Percentiles rank a stretch among this genome's conserved stretches.
phyloP scores from a whole-genome alignment of 1,284 basidiomycete genomes.

The Moesziomyces parantarcticus region DNA sequence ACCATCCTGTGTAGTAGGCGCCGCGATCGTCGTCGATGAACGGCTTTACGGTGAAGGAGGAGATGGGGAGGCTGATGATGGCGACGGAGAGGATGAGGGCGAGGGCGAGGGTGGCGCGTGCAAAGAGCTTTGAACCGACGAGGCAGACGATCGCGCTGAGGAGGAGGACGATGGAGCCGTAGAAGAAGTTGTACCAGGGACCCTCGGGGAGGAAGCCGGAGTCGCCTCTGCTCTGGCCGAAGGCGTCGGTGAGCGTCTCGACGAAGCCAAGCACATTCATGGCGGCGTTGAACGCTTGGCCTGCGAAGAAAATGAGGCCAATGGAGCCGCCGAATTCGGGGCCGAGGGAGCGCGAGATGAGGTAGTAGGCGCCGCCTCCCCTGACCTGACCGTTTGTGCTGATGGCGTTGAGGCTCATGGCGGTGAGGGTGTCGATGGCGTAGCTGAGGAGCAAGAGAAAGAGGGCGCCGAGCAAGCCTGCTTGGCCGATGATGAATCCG shows the following conservation, averaged over 20 bases:
- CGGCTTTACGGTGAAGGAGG: slow-evolving; percentile 57
- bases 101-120: slow-evolving; percentile 60
- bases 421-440: slow-evolving; percentile 64
- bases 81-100: slow-evolving; percentile 60
- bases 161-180: slow-evolving; percentile 62
- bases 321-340: slow-evolving; percentile 68
- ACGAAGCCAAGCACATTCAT: slow-evolving; percentile 67
- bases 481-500: slow-evolving; percentile 66
- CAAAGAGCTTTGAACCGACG: slow-evolving; percentile 63
- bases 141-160: slow-evolving; percentile 62
- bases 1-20: slow-evolving; percentile 65
- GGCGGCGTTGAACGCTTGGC: slow-evolving; percentile 65
- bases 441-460: slow-evolving; percentile 61
- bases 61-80: slow-evolving; percentile 63
- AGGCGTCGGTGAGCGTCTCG: slow-evolving; percentile 63
- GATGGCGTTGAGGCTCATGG: slow-evolving; percentile 65
- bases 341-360: slow-evolving; percentile 66
- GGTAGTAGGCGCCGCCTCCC: slow-evolving; percentile 66
- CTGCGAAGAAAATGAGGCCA: slow-evolving; percentile 65
- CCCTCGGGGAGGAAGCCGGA: slow-evolving; percentile 62
- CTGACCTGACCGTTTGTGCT: slow-evolving; percentile 67
- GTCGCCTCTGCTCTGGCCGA: slow-evolving; percentile 53
- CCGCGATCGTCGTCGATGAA: slow-evolving; percentile 62
- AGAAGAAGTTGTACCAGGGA: slow-evolving; percentile 62
- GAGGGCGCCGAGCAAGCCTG: slow-evolving; percentile 62